Evolutionary conservation across 768 basidiomycete genomes (phyloP).

Genomic region (Tylopilus balloui): DNA sequence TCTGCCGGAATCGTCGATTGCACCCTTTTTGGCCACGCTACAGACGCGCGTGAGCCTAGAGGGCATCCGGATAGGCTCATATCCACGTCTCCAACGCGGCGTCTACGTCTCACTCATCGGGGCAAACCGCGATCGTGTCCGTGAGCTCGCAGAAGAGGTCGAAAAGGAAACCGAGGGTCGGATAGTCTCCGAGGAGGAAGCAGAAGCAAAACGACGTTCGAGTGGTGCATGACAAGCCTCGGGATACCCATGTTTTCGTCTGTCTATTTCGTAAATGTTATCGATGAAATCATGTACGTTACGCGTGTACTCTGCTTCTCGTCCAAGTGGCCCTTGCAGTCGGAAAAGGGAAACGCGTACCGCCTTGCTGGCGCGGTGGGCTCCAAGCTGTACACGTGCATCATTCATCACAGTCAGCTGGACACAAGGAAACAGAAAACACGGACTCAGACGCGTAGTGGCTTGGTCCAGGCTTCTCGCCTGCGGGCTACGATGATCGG

Average conservation of each 20-base stretch:
- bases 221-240: slow-evolving; percentile 12
- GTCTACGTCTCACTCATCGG: slow-evolving; percentile 66
- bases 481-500: no score
- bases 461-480: no score
- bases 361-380: no score
- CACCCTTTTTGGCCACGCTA: slow-evolving; percentile 80
- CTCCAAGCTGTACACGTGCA: neutral
- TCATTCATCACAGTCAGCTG: neutral
- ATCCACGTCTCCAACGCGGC: slow-evolving; percentile 54
- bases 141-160: slow-evolving; percentile 58
- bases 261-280: neutral
- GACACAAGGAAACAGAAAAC: no score
- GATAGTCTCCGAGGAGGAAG: slow-evolving; percentile 62
- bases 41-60: slow-evolving; percentile 68
- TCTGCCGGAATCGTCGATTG: slow-evolving; percentile 76
- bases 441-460: no score
- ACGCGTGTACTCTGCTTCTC: neutral
- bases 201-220: slow-evolving; percentile 44
- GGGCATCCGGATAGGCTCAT: slow-evolving; percentile 80
- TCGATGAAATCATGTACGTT: neutral
- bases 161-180: slow-evolving; percentile 54
- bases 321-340: no score
- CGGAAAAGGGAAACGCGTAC: no score
- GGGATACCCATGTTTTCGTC: neutral
- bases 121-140: slow-evolving; percentile 41